A percentile compares a stretch with the other conserved stretches of the same genome.
Evolutionary conservation across 352 stramenopile species (phyloP).

Genomic region (Blastocystis sp.): DNA sequence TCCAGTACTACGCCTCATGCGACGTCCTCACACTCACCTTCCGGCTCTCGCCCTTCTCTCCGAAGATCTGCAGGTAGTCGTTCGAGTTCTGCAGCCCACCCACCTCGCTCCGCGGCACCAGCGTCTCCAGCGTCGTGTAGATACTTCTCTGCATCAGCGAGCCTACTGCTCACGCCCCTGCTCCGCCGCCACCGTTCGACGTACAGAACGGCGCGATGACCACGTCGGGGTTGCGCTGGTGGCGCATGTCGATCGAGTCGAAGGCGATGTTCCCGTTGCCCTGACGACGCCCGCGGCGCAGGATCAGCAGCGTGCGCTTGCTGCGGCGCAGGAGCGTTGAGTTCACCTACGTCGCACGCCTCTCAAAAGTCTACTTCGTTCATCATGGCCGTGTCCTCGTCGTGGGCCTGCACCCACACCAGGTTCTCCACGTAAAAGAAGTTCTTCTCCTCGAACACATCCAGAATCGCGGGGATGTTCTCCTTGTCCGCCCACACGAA

Average conservation of each 20-base stretch:
- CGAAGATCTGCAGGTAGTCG: constrained; percentile 54
- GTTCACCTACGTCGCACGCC: neutral
- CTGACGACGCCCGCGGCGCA: constrained; percentile 17
- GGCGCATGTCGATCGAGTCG: constrained; percentile 52
- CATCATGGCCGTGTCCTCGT: constrained; percentile 31
- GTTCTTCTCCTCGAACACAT: constrained; percentile 46
- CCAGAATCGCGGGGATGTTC: constrained; percentile 56
- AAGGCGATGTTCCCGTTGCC: constrained; percentile 11
- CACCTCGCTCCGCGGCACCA: constrained; percentile 18
- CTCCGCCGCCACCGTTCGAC: neutral
- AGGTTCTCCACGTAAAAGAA: constrained; percentile 70
- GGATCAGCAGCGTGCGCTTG: constrained; percentile 62
- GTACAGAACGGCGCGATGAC: constrained; percentile 42
- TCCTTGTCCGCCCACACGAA: constrained; percentile 69
- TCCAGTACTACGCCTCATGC: constrained; percentile 16
- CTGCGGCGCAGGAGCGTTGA: constrained; percentile 39
- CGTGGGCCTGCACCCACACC: constrained; percentile 54
- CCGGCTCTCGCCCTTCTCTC: constrained; percentile 6
- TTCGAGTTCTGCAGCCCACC: constrained; percentile 35
- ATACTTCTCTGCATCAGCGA: constrained; percentile 39
- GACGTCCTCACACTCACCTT: neutral
- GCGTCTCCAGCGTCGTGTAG: constrained; percentile 35
- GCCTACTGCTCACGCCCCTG: neutral
- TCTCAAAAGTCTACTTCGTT: neutral
- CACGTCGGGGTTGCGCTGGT: constrained; percentile 64